These are phyloP conservation scores for Podospora pseudopauciseta DNA, from an alignment of 495 filamentous ascomycete genomes.

Conservation along the genomic window DNA sequence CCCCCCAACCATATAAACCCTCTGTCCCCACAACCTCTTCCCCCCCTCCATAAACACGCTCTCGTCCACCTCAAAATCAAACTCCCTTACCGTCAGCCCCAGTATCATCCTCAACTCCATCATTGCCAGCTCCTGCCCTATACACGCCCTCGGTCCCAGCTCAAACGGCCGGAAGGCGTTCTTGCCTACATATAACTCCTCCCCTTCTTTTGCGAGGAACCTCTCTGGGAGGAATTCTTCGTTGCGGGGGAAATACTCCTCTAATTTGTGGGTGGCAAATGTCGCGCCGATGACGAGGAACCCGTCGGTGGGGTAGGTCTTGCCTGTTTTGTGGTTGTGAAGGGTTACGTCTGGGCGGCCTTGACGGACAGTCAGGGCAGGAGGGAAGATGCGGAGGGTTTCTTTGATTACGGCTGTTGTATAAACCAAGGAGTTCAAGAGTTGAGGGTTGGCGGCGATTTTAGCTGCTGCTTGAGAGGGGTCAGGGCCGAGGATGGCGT, in stretches of 20 bases:
- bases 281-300: neutral
- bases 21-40: conserved; percentile 7
- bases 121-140: conserved; percentile 26
- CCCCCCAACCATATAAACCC: conserved; percentile 16
- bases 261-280: neutral
- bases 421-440: conserved; percentile 31
- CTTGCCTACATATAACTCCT: conserved; percentile 1
- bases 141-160: conserved; percentile 41
- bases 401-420: conserved; percentile 11
- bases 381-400: neutral
- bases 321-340: neutral
- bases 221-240: neutral
- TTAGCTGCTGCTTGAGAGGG: conserved; percentile 17
- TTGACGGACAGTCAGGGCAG: neutral
- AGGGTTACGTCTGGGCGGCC: neutral
- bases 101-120: neutral
- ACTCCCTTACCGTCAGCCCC: neutral
- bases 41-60: conserved; percentile 28
- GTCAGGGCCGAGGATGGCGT: conserved; percentile 35
- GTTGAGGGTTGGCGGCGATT: conserved; percentile 31
- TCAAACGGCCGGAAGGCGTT: conserved; percentile 40
- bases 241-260: neutral
- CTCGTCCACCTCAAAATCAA: conserved; percentile 2
- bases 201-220: neutral
- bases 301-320: neutral